phyloP scores from a whole-genome alignment of 2,329 filamentous ascomycete species.

The Aspergillus uvarum region DNA sequence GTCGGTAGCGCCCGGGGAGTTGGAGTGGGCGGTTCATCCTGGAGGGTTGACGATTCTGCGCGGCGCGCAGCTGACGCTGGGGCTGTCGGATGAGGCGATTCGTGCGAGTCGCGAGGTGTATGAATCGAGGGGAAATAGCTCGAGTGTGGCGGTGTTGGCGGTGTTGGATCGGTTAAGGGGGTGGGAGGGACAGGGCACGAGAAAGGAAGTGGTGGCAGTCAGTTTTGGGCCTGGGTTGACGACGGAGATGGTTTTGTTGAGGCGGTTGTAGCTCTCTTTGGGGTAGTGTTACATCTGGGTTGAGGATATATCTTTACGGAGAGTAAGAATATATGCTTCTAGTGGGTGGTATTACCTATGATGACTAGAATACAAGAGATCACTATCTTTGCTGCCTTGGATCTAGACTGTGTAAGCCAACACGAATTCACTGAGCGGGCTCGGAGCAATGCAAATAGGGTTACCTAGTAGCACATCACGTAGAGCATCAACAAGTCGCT shows the following conservation, averaged over 20 bases:
- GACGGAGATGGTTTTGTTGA: not conserved
- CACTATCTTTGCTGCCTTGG: too few relatives aligned
- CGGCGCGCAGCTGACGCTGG: not conserved
- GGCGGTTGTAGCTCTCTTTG: not conserved
- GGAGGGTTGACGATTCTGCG: not conserved
- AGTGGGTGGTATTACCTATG: too few relatives aligned
- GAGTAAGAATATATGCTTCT: too few relatives aligned
- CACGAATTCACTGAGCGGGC: too few relatives aligned
- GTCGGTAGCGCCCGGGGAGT: not conserved
- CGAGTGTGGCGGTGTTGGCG: not conserved
- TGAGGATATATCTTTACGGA: too few relatives aligned
- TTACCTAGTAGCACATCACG: too few relatives aligned
- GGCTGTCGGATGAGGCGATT: not conserved
- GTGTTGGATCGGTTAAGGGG: not conserved
- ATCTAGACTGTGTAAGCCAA: too few relatives aligned
- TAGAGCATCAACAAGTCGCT: too few relatives aligned
- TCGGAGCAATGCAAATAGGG: too few relatives aligned
- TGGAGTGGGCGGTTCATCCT: constrained; percentile 7
- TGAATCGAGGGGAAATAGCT: not conserved
- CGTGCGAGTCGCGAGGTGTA: constrained; percentile 2
- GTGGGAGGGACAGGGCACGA: not conserved
- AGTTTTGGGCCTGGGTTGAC: constrained; percentile 5
- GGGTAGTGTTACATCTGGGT: too few relatives aligned
- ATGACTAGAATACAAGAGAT: too few relatives aligned
- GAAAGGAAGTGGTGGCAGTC: not conserved